These are phyloP conservation scores for Bullera alba DNA, from an alignment of 768 basidiomycete species.

Conservation along the genomic window DNA sequence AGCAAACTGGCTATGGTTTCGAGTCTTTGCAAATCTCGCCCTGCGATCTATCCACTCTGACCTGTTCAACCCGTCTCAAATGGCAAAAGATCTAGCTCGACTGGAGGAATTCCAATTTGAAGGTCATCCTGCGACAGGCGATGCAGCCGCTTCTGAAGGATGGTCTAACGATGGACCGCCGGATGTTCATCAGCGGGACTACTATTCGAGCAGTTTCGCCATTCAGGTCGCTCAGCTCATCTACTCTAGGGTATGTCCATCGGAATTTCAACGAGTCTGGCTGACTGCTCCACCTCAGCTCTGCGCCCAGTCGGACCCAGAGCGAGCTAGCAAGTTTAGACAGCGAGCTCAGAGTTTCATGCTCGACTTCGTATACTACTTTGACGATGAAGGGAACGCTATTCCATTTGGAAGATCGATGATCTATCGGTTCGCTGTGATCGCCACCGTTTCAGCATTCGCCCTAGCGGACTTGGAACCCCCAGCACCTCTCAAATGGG, in stretches of 20 bases:
- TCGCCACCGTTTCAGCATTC: constrained; percentile 68
- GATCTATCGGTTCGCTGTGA: constrained; percentile 72
- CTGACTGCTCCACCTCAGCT: constrained; percentile 39
- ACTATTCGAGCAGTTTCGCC: constrained; percentile 71
- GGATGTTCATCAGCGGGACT: constrained; percentile 69
- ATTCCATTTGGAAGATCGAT: constrained; percentile 70
- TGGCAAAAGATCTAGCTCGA: constrained; percentile 67
- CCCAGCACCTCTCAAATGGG: constrained; percentile 62
- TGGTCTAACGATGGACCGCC: constrained; percentile 74
- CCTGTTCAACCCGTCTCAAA: constrained; percentile 55
- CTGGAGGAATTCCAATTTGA: constrained; percentile 69
- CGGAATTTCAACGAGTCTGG: not conserved
- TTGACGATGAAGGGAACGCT: constrained; percentile 62
- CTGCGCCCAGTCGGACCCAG: constrained; percentile 57
- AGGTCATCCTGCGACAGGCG: constrained; percentile 31
- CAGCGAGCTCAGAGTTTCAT: constrained; percentile 60
- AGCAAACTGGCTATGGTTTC: constrained; percentile 75
- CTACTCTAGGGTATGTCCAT: constrained; percentile 53
- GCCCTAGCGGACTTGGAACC: constrained; percentile 65
- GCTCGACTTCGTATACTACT: constrained; percentile 66
- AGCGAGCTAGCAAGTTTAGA: constrained; percentile 59
- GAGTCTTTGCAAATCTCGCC: constrained; percentile 70
- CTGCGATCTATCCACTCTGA: constrained; percentile 58
- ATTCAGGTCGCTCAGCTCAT: constrained; percentile 68
- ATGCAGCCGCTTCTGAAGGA: constrained; percentile 50